These are phyloP conservation scores for Oidiodendron maius DNA, from an alignment of 495 filamentous ascomycete species.

Conservation along the genomic window DNA sequence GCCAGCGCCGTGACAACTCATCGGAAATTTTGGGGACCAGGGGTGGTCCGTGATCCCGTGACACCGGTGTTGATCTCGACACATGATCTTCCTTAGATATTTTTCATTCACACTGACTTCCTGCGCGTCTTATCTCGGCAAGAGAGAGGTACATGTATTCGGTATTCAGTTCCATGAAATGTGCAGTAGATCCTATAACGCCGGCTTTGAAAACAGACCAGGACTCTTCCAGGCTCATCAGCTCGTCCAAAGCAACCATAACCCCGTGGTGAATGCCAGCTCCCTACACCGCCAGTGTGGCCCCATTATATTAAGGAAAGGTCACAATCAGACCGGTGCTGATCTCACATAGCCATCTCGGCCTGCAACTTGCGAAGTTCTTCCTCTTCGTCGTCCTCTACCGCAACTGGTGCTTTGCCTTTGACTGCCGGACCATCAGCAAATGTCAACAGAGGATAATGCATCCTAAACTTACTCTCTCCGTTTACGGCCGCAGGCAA, in stretches of 20 bases:
- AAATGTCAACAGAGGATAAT: conserved; percentile 2
- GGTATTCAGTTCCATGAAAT: conserved; percentile 9
- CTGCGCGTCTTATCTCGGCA: too few species aligned
- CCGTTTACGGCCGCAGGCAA: conserved; percentile 67
- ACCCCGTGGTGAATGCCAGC: conserved; percentile 17
- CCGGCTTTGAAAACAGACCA: conserved; percentile 15
- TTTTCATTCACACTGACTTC: too few species aligned
- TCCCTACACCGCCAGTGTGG: conserved; percentile 10
- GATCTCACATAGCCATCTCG: conserved; percentile 90
- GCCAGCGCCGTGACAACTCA: too few species aligned
- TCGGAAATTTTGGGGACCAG: too few species aligned
- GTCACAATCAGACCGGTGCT: conserved; percentile 7
- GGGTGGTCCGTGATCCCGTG: too few species aligned
- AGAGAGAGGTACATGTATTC: conserved; percentile 9
- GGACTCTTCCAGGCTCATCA: conserved; percentile 16
- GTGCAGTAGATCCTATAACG: conserved; percentile 23
- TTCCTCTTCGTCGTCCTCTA: conserved; percentile 92
- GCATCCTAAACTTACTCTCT: conserved; percentile 61
- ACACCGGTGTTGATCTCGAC: too few species aligned
- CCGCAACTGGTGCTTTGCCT: conserved; percentile 48
- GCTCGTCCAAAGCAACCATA: conserved; percentile 14
- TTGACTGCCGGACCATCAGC: conserved; percentile 34
- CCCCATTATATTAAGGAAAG: conserved; percentile 12
- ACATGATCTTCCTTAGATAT: too few species aligned
- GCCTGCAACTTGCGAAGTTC: conserved; percentile 91